phyloP scores from a whole-genome alignment of 768 basidiomycete species.

The Epithele typhae region DNA sequence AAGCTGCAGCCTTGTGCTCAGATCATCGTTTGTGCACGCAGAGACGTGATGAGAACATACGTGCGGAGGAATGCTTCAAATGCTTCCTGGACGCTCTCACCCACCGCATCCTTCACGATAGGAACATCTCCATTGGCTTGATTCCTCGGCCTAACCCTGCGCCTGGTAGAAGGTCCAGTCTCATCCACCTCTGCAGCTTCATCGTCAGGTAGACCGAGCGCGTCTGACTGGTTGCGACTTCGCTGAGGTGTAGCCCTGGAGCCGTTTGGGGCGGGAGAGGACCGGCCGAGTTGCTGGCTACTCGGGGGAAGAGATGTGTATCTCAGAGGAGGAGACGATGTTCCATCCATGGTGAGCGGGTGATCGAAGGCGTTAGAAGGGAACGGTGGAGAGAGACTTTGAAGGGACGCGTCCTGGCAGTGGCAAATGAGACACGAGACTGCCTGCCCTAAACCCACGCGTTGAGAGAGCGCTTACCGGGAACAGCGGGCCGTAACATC shows the following conservation, averaged over 20 bases:
- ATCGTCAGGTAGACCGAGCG: constrained; percentile 35
- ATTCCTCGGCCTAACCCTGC: constrained; percentile 41
- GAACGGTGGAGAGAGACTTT: constrained; percentile 13
- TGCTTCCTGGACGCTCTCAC: constrained; percentile 89
- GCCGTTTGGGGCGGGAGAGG: constrained; percentile 25
- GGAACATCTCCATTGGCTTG: constrained; percentile 67
- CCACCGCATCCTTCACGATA: constrained; percentile 88
- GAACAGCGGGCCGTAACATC: not conserved
- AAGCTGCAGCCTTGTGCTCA: constrained; percentile 53
- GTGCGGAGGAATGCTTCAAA: constrained; percentile 90
- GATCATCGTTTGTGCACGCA: not conserved
- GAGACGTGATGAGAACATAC: constrained; percentile 35
- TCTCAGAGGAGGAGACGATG: constrained; percentile 48
- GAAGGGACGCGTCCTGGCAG: constrained; percentile 19
- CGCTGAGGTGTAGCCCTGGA: constrained; percentile 22
- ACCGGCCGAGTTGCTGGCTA: constrained; percentile 37
- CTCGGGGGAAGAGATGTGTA: constrained; percentile 51
- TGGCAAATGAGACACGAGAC: constrained; percentile 37
- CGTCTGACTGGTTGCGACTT: constrained; percentile 26
- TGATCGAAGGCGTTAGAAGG: constrained; percentile 22
- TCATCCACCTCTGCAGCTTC: constrained; percentile 37
- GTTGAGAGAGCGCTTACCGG: constrained; percentile 2
- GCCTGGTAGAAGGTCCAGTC: constrained; percentile 24
- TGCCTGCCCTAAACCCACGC: constrained; percentile 38
- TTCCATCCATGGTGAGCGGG: constrained; percentile 44